These are phyloP conservation scores for Cephaloascus fragrans DNA, from an alignment of 805 yeast species.

Conservation along the genomic window DNA sequence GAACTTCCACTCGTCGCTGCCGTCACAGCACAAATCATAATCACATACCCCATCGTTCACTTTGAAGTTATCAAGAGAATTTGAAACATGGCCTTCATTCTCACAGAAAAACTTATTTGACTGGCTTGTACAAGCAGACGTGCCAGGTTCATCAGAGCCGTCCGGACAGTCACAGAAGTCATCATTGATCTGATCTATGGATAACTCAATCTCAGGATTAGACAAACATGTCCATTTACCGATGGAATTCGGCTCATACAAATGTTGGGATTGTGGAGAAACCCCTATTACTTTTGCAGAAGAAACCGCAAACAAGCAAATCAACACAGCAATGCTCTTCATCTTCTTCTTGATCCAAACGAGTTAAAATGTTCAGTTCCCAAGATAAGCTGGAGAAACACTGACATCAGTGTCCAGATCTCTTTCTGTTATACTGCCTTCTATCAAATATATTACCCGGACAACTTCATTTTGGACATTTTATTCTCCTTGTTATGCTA, in stretches of 20 bases:
- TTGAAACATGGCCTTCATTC: conserved; percentile 61
- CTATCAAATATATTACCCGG: too few relatives aligned
- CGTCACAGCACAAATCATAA: conserved; percentile 85
- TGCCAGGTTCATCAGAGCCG: conserved; percentile 96
- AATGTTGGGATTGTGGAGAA: conserved; percentile 22
- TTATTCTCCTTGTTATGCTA: too few relatives aligned
- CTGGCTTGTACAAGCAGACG: conserved; percentile 58
- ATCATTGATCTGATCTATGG: conserved; percentile 65
- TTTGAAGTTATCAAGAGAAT: conserved; percentile 51
- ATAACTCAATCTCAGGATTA: conserved; percentile 55
- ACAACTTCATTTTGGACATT: too few relatives aligned
- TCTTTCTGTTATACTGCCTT: too few relatives aligned
- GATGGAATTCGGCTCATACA: conserved; percentile 41
- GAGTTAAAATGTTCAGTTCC: too few relatives aligned
- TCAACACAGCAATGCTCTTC: too few relatives aligned
- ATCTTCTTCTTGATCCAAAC: too few relatives aligned
- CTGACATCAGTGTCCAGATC: too few relatives aligned
- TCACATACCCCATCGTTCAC: conserved; percentile 93
- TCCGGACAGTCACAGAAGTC: conserved; percentile 95
- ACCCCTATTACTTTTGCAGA: conserved; percentile 19
- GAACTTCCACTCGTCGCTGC: conserved; percentile 64
- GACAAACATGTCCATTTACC: conserved; percentile 63
- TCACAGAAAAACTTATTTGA: conserved; percentile 55
- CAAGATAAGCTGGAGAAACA: too few relatives aligned
- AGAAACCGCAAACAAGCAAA: conserved; percentile 1